Evolutionary conservation across 805 yeast genomes (phyloP), one percentile per base, ranked within the genome.

Genomic region (Debaryomyces hansenii): DNA sequence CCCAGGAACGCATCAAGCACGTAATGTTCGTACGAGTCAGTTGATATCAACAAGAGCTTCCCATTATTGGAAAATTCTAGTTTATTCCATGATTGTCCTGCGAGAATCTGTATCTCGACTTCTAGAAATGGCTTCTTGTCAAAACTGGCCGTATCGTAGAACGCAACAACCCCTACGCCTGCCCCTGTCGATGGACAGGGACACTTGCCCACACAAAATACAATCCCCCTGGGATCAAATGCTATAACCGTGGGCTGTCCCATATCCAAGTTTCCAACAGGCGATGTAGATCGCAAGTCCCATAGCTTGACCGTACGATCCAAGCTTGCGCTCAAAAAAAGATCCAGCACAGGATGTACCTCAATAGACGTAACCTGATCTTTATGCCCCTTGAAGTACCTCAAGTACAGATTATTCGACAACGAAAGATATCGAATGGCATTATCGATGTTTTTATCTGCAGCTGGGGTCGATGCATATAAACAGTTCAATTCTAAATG

Each of bases 341-440:
- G 66, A 57, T 85, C 90, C 45, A 77, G 75, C 4, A 79, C 70
- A 0, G 96, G 96, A 40, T 83, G 80, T 56, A 90, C 79, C 63
- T 86, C 90, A 4, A 94, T 64, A 7, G 82, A 77, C 4, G 80
- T 78, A 4, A 94, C 97, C 50, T 82, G 78, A 11, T 80, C 87
- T 42, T 83, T 82, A 63, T 94, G 99, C 1, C 97, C 98, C 50
- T 79, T 77, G 69, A 90, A 94, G 65, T 92, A 92, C 47, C 97
- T 78, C 9, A 90, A 67, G 60, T 84, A 94, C 45, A 84, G 81
- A 57, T 90, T 90, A 46, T 88, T 87, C 48, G 83, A 83, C 21
- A 92, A 70, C 37, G 90, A 82, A 35, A 94, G 71, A 57, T 86
- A 84, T 52, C 98, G 72, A 20, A 94, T 78, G 11, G 82, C 81